phyloP scores from a whole-genome alignment of 371 early-diverging fungal genomes.

The Vittaforma corneae region DNA sequence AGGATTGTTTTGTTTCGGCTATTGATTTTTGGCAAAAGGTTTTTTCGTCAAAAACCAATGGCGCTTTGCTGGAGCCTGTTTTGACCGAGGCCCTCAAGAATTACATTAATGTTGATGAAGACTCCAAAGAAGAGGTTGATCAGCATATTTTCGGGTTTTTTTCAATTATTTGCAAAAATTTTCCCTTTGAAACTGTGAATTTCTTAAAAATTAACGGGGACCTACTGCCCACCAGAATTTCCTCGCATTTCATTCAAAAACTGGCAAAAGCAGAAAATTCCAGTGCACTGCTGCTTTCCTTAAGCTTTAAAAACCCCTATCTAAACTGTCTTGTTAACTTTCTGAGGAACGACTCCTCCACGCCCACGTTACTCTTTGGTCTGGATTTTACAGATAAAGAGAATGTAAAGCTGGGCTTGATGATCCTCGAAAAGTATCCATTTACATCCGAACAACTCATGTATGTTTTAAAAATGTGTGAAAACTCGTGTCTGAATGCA shows the following conservation, averaged over 20 bases:
- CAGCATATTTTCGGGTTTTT: slow-evolving; percentile 28
- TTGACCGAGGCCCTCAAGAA: slow-evolving; percentile 27
- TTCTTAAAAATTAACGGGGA: slow-evolving; percentile 22
- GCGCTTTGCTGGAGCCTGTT: slow-evolving; percentile 22
- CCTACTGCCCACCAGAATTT: slow-evolving; percentile 20
- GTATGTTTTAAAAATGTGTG: slow-evolving; percentile 6
- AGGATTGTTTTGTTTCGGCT: slow-evolving; percentile 32
- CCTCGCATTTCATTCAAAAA: slow-evolving; percentile 31
- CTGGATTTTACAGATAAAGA: slow-evolving; percentile 50
- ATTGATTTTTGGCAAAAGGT: slow-evolving; percentile 44
- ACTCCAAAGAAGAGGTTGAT: slow-evolving; percentile 22
- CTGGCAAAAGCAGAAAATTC: not conserved
- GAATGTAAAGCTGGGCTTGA: slow-evolving; percentile 17
- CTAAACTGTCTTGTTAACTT: slow-evolving; percentile 4
- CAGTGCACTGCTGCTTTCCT: not conserved
- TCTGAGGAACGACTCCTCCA: slow-evolving; percentile 20
- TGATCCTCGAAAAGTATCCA: slow-evolving; percentile 30
- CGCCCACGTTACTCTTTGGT: slow-evolving; percentile 17
- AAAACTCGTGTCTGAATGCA: slow-evolving; percentile 1
- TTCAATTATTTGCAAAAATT: slow-evolving; percentile 29
- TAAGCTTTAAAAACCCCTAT: slow-evolving; percentile 19
- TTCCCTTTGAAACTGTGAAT: slow-evolving; percentile 8
- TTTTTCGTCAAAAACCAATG: slow-evolving; percentile 12
- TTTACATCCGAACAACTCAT: slow-evolving; percentile 3
- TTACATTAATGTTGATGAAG: slow-evolving; percentile 23